Base-by-base conservation (phyloP, 106 monocot genomes). In the Dendrobium officinale region DNA sequence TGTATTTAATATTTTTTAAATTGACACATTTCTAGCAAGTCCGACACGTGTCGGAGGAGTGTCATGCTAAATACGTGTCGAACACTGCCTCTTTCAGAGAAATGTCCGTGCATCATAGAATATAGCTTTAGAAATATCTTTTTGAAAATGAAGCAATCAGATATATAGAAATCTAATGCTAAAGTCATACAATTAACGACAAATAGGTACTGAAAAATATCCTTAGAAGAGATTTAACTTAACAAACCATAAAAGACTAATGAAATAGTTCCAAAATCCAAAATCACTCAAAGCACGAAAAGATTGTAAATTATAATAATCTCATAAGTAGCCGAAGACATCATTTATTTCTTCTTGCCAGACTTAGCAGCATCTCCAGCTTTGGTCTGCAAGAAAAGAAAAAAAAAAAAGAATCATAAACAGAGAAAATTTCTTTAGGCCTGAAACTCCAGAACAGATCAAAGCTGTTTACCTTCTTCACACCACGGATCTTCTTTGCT, bases 401-500 rank as follows among this genome's bases (percentile, higher is more conserved):
- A 76, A 4, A 2, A 27, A 76, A 1, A 6, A 64, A 1, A 31
- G 27, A 20, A 31, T 10, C 9, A 68, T 13, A 37, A 70, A 37
- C 37, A 29, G 13, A 13, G 0, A 61, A 61, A 61, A 22, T 22
- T 61, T 22, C 2, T 22, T 22, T 22, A 61, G 22, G 4, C 61
- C 22, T 5, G 22, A 61, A 61, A 22, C 51, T 13, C 3, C 51
- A 13, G 2, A 51, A 51, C 5, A 10, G 64, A 66, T 24, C 26
- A 66, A 66, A 66, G 24, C 15, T 58, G 18, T 5, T 77, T 31
- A 84, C 89, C 86, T 89, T 89, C 79, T 89, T 89, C 68, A 89
- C 86, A 40, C 89, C 89, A 22, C 89, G 86, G 44, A 89, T 75
- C 61, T 89, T 89, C 84, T 86, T 89, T 3, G 89, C 68, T 56